Base-by-base conservation (phyloP, 2,329 filamentous ascomycete genomes). In the Neoscytalidium dimidiatum region DNA sequence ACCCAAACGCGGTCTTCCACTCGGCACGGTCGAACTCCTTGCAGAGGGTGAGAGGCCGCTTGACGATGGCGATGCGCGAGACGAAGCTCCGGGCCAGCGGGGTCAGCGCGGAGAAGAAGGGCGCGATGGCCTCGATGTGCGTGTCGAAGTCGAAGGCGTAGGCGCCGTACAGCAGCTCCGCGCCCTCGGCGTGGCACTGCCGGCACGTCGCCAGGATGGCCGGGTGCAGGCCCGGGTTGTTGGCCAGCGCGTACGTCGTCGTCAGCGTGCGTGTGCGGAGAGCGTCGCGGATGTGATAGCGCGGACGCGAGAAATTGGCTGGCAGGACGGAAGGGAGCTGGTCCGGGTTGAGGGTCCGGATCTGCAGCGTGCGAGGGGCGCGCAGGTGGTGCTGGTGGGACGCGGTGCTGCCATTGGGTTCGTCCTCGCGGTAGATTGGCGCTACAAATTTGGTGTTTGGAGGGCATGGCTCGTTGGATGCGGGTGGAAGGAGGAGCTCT, bases 91-190 rank as follows among this genome's bases (percentile, higher is more conserved):
- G 79, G 2, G 83, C 82, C 19, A 73, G 69, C 1, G 81, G 79
- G 2, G 83, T 85, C 35, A 88, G 79, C 71, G 89, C 86, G 33
- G 78, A 77, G 43, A 90, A 77, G 71, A 89, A 89, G 0, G 86
- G 85, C 0, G 83, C 80, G 5, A 87, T 80, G 17, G 86, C 85
- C 73, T 89, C 87, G 68, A 89, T 79, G 73, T 86, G 81, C 53
- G 81, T 80, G 67, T 83, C 84, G 72, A 90, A 90, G 69, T 85
- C 82, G 72, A 89, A 89, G 0, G 78, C 78, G 71, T 88, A 85
- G 64, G 73, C 77, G 7, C 78, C 79, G 73, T 89, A 90, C 3
- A 90, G 77, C 17, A 86, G 72, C 65, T 83, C 79, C 3, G 83
- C 77, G n/a, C 84, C 83, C 72, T 89, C 87, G 66, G 80, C 77